These are phyloP conservation scores for Penicillium sp. DNA, from an alignment of 2,329 filamentous ascomycete genomes.

Conservation along the genomic window DNA sequence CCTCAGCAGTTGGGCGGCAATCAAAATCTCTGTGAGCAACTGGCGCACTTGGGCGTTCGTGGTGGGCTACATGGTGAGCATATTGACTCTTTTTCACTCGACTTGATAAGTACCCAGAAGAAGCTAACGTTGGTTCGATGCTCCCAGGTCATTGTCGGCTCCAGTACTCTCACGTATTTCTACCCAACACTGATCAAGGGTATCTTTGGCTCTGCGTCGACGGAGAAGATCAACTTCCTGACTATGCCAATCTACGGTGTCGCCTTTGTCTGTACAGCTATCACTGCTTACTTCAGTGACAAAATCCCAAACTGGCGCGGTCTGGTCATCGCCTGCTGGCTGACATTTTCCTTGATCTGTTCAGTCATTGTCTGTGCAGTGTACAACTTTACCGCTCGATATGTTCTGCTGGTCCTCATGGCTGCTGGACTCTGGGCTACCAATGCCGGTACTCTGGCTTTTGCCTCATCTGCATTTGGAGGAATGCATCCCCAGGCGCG, in stretches of 20 bases:
- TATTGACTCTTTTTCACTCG: background rate
- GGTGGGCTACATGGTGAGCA: conserved; percentile 44
- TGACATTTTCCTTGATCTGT: conserved; percentile 44
- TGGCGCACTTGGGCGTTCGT: conserved; percentile 47
- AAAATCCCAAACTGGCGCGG: conserved; percentile 50
- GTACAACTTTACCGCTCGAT: conserved; percentile 56
- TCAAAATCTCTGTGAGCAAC: conserved; percentile 21
- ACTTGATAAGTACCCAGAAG: background rate
- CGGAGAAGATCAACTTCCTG: conserved; percentile 27
- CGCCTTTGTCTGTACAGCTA: conserved; percentile 53
- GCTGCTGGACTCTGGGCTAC: conserved; percentile 57
- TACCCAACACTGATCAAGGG: conserved; percentile 34
- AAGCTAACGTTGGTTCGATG: background rate
- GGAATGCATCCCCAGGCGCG: conserved; percentile 53
- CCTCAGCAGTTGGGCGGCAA: conserved; percentile 22
- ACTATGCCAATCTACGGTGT: conserved; percentile 56
- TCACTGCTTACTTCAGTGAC: conserved; percentile 54
- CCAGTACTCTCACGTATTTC: conserved; percentile 35
- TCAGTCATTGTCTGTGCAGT: conserved; percentile 48
- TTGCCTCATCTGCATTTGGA: conserved; percentile 55
- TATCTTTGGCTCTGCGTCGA: conserved; percentile 30
- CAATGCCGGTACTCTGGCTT: conserved; percentile 56
- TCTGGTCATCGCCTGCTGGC: conserved; percentile 53
- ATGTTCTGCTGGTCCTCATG: conserved; percentile 59
- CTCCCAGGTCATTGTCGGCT: conserved; percentile 39